phyloP scores from a whole-genome alignment of 345 rosid genomes.

The Geranium rotundifolium region DNA sequence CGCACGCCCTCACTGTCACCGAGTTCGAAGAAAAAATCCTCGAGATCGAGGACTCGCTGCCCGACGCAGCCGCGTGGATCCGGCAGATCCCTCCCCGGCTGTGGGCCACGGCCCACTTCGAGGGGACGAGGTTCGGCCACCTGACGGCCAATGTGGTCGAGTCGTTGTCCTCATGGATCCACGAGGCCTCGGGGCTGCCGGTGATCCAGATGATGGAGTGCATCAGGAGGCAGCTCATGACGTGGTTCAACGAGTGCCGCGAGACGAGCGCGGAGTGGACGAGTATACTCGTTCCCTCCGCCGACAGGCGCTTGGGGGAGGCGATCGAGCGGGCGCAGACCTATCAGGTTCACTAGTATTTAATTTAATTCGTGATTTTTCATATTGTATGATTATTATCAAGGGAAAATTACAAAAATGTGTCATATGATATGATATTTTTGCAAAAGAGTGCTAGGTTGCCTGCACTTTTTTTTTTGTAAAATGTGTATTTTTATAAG shows the following conservation, averaged over 20 bases:
- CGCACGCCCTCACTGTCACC: slow-evolving; percentile 77
- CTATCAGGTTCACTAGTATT: slow-evolving; percentile 47
- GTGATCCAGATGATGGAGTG: slow-evolving; percentile 98
- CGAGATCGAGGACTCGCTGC: slow-evolving; percentile 83
- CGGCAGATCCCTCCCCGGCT: slow-evolving; percentile 80
- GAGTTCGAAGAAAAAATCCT: slow-evolving; percentile 84
- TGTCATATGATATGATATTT: no score
- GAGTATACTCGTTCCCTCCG: slow-evolving; percentile 84
- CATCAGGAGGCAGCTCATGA: slow-evolving; percentile 96
- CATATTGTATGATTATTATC: no score
- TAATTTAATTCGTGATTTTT: no score
- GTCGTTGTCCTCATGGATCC: slow-evolving; percentile 73
- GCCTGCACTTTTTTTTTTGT: no score
- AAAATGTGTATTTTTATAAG: no score
- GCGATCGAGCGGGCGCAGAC: slow-evolving; percentile 81
- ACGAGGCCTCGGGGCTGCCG: slow-evolving; percentile 94
- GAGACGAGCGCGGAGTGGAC: slow-evolving; percentile 96
- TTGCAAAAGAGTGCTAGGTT: no score
- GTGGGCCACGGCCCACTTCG: slow-evolving; percentile 95
- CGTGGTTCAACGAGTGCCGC: slow-evolving; percentile 91
- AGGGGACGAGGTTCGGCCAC: slow-evolving; percentile 86
- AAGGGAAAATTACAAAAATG: no score
- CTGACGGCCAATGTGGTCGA: slow-evolving; percentile 79
- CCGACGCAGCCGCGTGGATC: slow-evolving; percentile 92
- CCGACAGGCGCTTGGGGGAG: slow-evolving; percentile 76